These are phyloP conservation scores for Torrubiellomyces zombiae DNA, from an alignment of 2,329 filamentous ascomycete genomes.

Conservation along the genomic window DNA sequence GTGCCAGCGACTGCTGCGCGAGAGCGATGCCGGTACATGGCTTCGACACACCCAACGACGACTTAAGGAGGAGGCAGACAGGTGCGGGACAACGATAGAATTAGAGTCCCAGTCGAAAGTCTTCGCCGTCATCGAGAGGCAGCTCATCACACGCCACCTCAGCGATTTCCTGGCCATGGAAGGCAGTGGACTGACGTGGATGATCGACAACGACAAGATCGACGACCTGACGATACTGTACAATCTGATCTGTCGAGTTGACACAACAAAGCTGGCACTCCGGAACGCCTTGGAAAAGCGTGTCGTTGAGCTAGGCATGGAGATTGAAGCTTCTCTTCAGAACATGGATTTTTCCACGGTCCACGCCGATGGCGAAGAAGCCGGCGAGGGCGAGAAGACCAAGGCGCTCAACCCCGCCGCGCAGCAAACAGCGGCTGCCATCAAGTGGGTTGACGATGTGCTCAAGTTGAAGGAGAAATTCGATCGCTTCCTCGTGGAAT, in stretches of 20 bases:
- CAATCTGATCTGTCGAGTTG: slow-evolving; percentile 60
- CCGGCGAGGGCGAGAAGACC: slow-evolving; percentile 21
- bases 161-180: slow-evolving; percentile 73
- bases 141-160: slow-evolving; percentile 64
- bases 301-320: slow-evolving; percentile 62
- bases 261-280: slow-evolving; percentile 53
- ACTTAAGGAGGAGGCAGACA: slow-evolving; percentile 63
- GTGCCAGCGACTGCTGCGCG: slow-evolving; percentile 55
- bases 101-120: slow-evolving; percentile 57
- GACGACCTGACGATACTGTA: slow-evolving; percentile 72
- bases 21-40: slow-evolving; percentile 69
- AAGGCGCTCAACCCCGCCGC: slow-evolving; percentile 35
- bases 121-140: slow-evolving; percentile 57
- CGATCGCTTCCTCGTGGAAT: slow-evolving; percentile 56
- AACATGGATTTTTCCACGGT: slow-evolving; percentile 35
- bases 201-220: slow-evolving; percentile 79
- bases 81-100: slow-evolving; percentile 71
- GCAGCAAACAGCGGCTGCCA: slow-evolving; percentile 69
- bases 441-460: slow-evolving; percentile 92
- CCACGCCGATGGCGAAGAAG: slow-evolving; percentile 28
- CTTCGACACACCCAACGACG: slow-evolving; percentile 59
- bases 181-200: slow-evolving; percentile 64
- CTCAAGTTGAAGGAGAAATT: slow-evolving; percentile 77
- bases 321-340: slow-evolving; percentile 57
- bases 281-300: slow-evolving; percentile 55